Percentiles rank a stretch among this genome's conserved stretches.
Conservation (phyloP, 2,329 filamentous ascomycete genomes). For the Exophiala spinifera region DNA sequence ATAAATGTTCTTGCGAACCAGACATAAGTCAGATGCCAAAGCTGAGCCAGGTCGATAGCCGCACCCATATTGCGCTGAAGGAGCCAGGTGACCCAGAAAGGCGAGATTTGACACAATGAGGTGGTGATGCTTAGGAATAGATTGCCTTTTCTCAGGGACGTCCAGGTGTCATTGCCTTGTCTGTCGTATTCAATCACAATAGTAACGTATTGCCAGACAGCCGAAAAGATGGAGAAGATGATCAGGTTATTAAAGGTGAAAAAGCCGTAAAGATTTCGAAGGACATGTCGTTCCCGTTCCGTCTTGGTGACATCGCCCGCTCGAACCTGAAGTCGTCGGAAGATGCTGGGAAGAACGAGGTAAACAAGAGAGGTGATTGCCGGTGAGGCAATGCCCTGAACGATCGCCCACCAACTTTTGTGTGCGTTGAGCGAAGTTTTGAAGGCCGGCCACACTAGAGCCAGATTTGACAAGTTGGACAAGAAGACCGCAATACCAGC, state of each 20-base stretch:
- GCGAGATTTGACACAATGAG: constrained; percentile 76
- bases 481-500: constrained; percentile 92
- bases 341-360: constrained; percentile 82
- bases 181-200: constrained; percentile 60
- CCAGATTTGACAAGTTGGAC: constrained; percentile 78
- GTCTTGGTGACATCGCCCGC: constrained; percentile 91
- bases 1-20: constrained; percentile 83
- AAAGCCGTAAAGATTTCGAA: constrained; percentile 87
- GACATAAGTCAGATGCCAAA: constrained; percentile 78
- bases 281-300: constrained; percentile 84
- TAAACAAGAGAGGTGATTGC: constrained; percentile 85
- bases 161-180: constrained; percentile 61
- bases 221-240: constrained; percentile 88
- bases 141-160: constrained; percentile 63
- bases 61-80: constrained; percentile 90
- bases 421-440: constrained; percentile 60
- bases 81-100: constrained; percentile 93
- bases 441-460: constrained; percentile 75
- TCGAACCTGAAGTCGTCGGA: constrained; percentile 77
- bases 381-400: constrained; percentile 89
- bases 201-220: constrained; percentile 70
- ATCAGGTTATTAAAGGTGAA: constrained; percentile 97
- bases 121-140: constrained; percentile 64
- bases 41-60: constrained; percentile 86
- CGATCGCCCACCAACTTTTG: constrained; percentile 71